Evolutionary conservation across 176 grass and related monocot genomes (phyloP), one percentile per base, ranked within the genome.

Genomic region (Triticum turgidum): DNA sequence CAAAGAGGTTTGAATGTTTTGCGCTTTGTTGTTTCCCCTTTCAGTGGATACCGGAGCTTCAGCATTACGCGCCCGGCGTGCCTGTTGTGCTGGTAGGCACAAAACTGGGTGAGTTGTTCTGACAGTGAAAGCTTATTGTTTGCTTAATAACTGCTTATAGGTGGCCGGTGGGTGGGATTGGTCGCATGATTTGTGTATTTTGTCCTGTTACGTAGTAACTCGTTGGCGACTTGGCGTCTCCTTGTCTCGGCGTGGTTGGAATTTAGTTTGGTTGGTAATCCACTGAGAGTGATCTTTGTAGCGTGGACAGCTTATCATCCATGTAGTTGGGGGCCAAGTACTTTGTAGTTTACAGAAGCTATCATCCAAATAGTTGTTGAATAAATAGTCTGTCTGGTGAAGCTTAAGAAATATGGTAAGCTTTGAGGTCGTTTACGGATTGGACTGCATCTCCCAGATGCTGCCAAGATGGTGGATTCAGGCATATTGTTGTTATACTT

Each of bases 41-140:
- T 87, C 89, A 99, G 97, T 99, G 97, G 97, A 93, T 99, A 89
- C 97, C 92, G 27, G 97, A 99, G 89, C 97, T 99, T 80, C 94
- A 94, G 65, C 97, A 99, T 89, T 99, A 96, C 87, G 97, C 97
- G 39, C 97, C 92, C 67, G 94, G 97, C 47, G 88, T 99, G 25
- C 97, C 97, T 3, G 83, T 99, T 73, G 97, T 99, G 58, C 89
- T 99, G 87, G 97, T 93, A 11, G 97, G 97, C 77, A 99, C 97
- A 83, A 99, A 99, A 91, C 83, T 99, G 45, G 97, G 97, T 99
- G 83, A 94, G 82, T 95, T 65, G 7, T 79, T 45, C 35, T 88
- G 65, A 88, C n/a, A 77, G 83, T 7, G 20, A 76, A 80, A 64
- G 7, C 41, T 65, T 81, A 7, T 78, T 61, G 67, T 88, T 81